phyloP scores from a whole-genome alignment of 2,329 filamentous ascomycete species.

The Pseudogymnoascus sp. region DNA sequence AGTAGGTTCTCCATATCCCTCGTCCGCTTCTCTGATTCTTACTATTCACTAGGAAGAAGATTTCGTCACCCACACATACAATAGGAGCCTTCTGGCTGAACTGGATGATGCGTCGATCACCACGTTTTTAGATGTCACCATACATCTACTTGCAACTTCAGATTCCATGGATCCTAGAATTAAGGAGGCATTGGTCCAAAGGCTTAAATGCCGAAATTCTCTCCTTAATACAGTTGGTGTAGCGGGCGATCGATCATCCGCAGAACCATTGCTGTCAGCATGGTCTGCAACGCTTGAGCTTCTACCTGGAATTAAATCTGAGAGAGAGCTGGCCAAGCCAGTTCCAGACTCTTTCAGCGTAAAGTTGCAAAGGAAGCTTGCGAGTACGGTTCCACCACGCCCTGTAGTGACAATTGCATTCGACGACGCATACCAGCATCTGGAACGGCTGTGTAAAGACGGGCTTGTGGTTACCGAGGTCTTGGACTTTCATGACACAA shows the following conservation, averaged over 20 bases:
- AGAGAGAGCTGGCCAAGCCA: conserved; percentile 51
- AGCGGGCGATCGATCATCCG: conserved; percentile 40
- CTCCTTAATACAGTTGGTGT: conserved; percentile 47
- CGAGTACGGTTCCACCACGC: conserved; percentile 86
- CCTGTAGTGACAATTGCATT: conserved; percentile 75
- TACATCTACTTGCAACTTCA: conserved; percentile 16
- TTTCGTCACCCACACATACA: conserved; percentile 87
- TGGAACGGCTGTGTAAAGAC: conserved; percentile 65
- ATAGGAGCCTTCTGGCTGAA: conserved; percentile 62
- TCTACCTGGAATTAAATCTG: conserved; percentile 48
- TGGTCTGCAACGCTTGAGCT: conserved; percentile 32
- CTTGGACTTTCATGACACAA: conserved; percentile 57
- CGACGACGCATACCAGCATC: conserved; percentile 59
- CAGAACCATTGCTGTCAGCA: conserved; percentile 31
- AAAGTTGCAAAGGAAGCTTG: conserved; percentile 83
- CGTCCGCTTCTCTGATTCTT: conserved; percentile 5
- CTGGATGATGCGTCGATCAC: conserved; percentile 40
- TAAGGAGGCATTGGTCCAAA: conserved; percentile 49
- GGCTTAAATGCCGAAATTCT: conserved; percentile 57
- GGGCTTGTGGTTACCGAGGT: conserved; percentile 60
- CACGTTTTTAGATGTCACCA: conserved; percentile 28
- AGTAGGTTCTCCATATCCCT: conserved; percentile 36
- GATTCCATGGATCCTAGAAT: conserved; percentile 26
- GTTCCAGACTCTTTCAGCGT: conserved; percentile 77
- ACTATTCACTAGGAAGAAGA: conserved; percentile 69